A percentile compares a stretch with the other conserved stretches of the same genome.
Conservation (phyloP, 441 rosid genomes). For the Mallotus repandus region DNA sequence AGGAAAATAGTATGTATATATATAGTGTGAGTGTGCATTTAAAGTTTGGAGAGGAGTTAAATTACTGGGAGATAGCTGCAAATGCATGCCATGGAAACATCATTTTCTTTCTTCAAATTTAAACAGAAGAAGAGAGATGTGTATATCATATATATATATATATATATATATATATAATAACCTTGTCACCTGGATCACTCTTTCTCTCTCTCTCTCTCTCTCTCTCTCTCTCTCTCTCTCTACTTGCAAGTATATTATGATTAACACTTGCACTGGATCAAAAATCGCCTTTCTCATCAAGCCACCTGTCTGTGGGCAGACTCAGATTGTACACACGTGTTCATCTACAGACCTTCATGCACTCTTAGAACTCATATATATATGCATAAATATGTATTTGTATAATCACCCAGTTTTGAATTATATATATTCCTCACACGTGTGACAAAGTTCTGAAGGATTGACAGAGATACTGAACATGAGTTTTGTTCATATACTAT, state of each 20-base stretch:
- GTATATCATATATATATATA: background rate
- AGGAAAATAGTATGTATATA: background rate
- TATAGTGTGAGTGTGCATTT: background rate
- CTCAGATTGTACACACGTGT: conserved; percentile 31
- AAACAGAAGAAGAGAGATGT: conserved; percentile 13
- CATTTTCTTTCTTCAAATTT: conserved; percentile 29
- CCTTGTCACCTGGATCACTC: conserved; percentile 16
- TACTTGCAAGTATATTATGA: background rate
- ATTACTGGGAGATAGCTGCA: conserved; percentile 9
- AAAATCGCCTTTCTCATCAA: conserved; percentile 18
- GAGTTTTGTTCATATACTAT: background rate
- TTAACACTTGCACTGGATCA: conserved; percentile 19
- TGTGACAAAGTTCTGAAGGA: conserved; percentile 25
- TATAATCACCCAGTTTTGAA: conserved; percentile 11
- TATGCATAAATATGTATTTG: too few species aligned
- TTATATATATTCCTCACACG: conserved; percentile 41
- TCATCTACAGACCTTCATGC: conserved; percentile 29
- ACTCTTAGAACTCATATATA: conserved; percentile 9
- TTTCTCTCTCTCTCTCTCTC: too few species aligned
- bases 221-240: background rate
- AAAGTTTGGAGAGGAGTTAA: background rate
- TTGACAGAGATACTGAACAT: conserved; percentile 16
- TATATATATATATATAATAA: too few species aligned
- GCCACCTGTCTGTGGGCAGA: conserved; percentile 25
- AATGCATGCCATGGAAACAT: conserved; percentile 29